Evolutionary conservation across 1,284 basidiomycete genomes (phyloP).

Genomic region (Ustilago tritici): DNA sequence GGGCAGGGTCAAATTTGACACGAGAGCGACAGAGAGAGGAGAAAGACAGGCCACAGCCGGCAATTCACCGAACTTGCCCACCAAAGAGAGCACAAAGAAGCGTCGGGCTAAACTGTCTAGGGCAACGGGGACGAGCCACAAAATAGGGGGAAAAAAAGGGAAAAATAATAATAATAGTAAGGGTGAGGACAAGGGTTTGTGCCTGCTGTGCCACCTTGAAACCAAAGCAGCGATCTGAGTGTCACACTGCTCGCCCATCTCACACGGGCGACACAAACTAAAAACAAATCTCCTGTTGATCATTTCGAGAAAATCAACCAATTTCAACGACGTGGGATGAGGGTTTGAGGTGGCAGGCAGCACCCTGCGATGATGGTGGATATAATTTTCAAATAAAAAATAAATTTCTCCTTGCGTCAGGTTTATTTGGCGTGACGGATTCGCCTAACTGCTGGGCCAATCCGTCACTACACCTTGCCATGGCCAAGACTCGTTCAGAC

Average conservation of each 20-base stretch:
- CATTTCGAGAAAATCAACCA: not conserved
- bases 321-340: conserved; percentile 11
- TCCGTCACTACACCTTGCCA: conserved; percentile 1
- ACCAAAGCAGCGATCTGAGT: not conserved
- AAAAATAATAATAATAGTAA: not conserved
- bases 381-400: not conserved
- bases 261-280: conserved; percentile 20
- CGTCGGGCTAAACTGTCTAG: conserved; percentile 38
- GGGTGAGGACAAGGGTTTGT: conserved; percentile 16
- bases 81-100: conserved; percentile 7
- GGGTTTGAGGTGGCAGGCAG: conserved; percentile 15
- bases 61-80: conserved; percentile 24
- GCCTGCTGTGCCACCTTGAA: not conserved
- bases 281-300: conserved; percentile 4
- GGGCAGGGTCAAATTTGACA: not conserved
- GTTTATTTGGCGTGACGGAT: not conserved
- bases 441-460: not conserved
- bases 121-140: conserved; percentile 13
- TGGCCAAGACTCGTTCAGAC: conserved; percentile 12
- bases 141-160: not conserved
- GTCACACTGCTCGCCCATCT: conserved; percentile 14
- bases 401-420: not conserved
- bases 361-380: not conserved
- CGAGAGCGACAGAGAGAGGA: not conserved
- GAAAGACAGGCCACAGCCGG: conserved; percentile 9